These are phyloP conservation scores for Metarhizium guizhouense DNA, from an alignment of 2,329 filamentous ascomycete genomes.

Conservation along the genomic window DNA sequence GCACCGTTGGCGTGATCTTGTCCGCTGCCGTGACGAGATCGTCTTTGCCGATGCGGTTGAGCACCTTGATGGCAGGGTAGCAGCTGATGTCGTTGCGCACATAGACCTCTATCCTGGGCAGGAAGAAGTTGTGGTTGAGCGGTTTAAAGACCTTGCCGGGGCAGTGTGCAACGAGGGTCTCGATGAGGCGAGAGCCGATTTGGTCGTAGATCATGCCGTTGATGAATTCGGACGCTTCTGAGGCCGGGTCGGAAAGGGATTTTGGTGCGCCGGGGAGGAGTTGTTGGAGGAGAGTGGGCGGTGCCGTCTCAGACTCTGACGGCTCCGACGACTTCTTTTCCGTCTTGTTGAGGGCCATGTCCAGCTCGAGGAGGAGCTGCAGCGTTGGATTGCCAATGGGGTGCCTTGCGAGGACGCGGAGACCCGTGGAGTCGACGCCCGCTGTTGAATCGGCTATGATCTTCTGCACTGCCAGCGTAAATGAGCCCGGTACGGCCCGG, in stretches of 20 bases:
- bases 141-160: constrained; percentile 88
- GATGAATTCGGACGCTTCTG: constrained; percentile 68
- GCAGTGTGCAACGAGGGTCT: constrained; percentile 71
- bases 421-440: constrained; percentile 66
- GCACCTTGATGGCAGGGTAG: constrained; percentile 74
- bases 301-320: constrained; percentile 25
- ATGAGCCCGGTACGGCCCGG: constrained; percentile 67
- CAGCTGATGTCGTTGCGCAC: constrained; percentile 84
- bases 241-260: constrained; percentile 61
- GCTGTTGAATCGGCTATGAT: constrained; percentile 71
- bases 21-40: constrained; percentile 68
- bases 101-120: constrained; percentile 68
- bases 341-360: constrained; percentile 61
- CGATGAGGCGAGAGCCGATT: constrained; percentile 81
- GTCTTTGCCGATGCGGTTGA: constrained; percentile 79
- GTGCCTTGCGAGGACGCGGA: constrained; percentile 78
- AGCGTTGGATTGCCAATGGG: constrained; percentile 86
- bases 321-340: constrained; percentile 3
- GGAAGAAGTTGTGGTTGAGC: constrained; percentile 72
- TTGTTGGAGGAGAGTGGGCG: constrained; percentile 53
- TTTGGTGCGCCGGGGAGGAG: constrained; percentile 69
- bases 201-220: constrained; percentile 82
- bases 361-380: constrained; percentile 82
- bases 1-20: constrained; percentile 63
- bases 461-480: constrained; percentile 67